A percentile compares a stretch with the other conserved stretches of the same genome.
Evolutionary conservation across 1,284 basidiomycete species (phyloP).

Genomic region (Chalciporus sp.): DNA sequence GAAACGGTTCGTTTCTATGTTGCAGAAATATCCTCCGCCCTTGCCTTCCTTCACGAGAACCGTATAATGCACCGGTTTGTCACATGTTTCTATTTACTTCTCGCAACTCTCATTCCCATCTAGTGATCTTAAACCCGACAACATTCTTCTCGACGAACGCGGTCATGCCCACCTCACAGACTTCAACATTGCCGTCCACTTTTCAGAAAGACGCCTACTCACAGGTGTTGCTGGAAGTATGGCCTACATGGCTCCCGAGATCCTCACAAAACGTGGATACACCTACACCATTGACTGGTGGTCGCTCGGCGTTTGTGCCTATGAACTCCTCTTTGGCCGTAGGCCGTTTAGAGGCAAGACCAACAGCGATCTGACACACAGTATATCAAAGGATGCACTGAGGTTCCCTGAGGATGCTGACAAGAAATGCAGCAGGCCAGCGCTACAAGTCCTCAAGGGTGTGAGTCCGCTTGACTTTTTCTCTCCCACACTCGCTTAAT

Average conservation of each 20-base stretch:
- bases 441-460: slow-evolving; percentile 67
- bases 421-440: slow-evolving; percentile 65
- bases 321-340: slow-evolving; percentile 89
- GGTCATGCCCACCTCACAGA: slow-evolving; percentile 98
- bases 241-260: slow-evolving; percentile 99
- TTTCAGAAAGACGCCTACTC: slow-evolving; percentile 78
- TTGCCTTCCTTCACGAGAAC: slow-evolving; percentile 91
- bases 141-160: slow-evolving; percentile 93
- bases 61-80: slow-evolving; percentile 92
- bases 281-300: slow-evolving; percentile 95
- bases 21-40: slow-evolving; percentile 85
- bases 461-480: slow-evolving; percentile 44
- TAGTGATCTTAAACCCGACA: slow-evolving; percentile 97
- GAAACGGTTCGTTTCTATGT: slow-evolving; percentile 89
- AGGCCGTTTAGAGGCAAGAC: slow-evolving; percentile 92
- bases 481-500: slow-evolving; percentile 12
- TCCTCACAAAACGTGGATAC: slow-evolving; percentile 82
- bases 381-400: slow-evolving; percentile 78
- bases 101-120: slow-evolving; percentile 14
- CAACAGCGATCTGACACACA: slow-evolving; percentile 86
- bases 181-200: slow-evolving; percentile 99
- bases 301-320: slow-evolving; percentile 92
- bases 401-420: slow-evolving; percentile 81
- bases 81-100: slow-evolving; percentile 27
- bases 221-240: slow-evolving; percentile 98